Percentiles rank a stretch among this genome's conserved stretches.
phyloP scores from a whole-genome alignment of 169 alveolate genomes.

The Plasmodium fragile region DNA sequence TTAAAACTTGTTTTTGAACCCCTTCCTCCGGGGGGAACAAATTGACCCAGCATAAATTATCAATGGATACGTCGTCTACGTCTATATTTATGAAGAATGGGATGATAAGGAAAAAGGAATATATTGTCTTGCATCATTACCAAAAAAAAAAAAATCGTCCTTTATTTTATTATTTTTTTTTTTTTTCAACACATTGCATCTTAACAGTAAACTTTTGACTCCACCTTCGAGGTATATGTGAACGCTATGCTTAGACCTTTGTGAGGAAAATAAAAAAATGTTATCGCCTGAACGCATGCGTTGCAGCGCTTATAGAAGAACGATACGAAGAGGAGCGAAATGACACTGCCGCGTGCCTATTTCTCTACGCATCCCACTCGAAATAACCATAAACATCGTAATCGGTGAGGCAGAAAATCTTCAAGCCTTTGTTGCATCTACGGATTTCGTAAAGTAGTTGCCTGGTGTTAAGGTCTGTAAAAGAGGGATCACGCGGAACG shows the following conservation, averaged over 20 bases:
- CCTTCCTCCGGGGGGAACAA: conserved; percentile 65
- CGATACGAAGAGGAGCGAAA: background rate
- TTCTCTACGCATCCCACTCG: background rate
- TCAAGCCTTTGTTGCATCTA: conserved; percentile 14
- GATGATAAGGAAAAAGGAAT: background rate
- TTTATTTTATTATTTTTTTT: conserved; percentile 10
- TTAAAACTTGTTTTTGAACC: conserved; percentile 39
- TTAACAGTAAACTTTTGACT: conserved; percentile 68
- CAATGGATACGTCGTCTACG: conserved; percentile 59
- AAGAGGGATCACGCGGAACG: background rate
- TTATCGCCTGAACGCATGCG: background rate
- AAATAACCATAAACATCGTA: conserved; percentile 73
- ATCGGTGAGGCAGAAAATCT: conserved; percentile 63
- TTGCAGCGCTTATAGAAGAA: background rate
- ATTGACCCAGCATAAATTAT: conserved; percentile 45
- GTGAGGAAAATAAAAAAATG: background rate
- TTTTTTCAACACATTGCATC: background rate
- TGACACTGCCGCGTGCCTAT: background rate
- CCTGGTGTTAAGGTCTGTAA: conserved; percentile 60
- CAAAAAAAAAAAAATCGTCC: background rate
- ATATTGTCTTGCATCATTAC: background rate
- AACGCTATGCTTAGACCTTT: conserved; percentile 61
- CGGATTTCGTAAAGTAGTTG: conserved; percentile 52
- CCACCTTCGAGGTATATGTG: conserved; percentile 62
- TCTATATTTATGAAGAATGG: conserved; percentile 46